Evolutionary conservation across 208 protist genomes (phyloP).

Genomic region (Blastocrithidia nonstop): DNA sequence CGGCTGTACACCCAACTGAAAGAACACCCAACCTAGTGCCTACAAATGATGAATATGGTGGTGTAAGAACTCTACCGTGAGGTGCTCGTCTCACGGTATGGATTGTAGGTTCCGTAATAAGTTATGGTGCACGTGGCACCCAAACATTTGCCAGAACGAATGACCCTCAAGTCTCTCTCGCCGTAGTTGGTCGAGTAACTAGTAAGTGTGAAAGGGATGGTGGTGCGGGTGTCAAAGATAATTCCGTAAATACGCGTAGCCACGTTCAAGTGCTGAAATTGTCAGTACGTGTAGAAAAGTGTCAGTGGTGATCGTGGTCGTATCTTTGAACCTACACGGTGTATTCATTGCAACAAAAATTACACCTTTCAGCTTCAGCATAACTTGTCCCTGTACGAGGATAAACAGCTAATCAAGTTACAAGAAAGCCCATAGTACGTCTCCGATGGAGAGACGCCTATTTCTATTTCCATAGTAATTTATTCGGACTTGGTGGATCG

Average conservation of each 20-base stretch:
- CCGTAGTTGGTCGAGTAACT: slow-evolving; percentile 77
- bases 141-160: slow-evolving; percentile 33
- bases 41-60: slow-evolving; percentile 75
- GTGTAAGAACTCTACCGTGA: slow-evolving; percentile 60
- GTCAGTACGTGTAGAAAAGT: slow-evolving; percentile 64
- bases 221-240: slow-evolving; percentile 83
- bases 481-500: slow-evolving; percentile 94
- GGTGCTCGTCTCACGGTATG: slow-evolving; percentile 21
- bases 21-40: slow-evolving; percentile 74
- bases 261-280: slow-evolving; percentile 94
- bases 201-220: slow-evolving; percentile 81
- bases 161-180: slow-evolving; percentile 53
- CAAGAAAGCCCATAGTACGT: slow-evolving; percentile 97
- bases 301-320: slow-evolving; percentile 77
- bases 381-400: slow-evolving; percentile 90
- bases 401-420: slow-evolving; percentile 95
- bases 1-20: slow-evolving; percentile 40
- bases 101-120: slow-evolving; percentile 32
- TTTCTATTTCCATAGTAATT: slow-evolving; percentile 91
- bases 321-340: slow-evolving; percentile 94
- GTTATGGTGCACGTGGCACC: slow-evolving; percentile 42
- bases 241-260: slow-evolving; percentile 86
- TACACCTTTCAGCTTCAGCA: slow-evolving; percentile 89
- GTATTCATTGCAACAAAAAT: slow-evolving; percentile 72
- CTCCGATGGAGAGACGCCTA: slow-evolving; percentile 98